Evolutionary conservation across 495 filamentous ascomycete genomes (phyloP), one percentile per base, ranked within the genome.

Genomic region (Letharia columbiana): DNA sequence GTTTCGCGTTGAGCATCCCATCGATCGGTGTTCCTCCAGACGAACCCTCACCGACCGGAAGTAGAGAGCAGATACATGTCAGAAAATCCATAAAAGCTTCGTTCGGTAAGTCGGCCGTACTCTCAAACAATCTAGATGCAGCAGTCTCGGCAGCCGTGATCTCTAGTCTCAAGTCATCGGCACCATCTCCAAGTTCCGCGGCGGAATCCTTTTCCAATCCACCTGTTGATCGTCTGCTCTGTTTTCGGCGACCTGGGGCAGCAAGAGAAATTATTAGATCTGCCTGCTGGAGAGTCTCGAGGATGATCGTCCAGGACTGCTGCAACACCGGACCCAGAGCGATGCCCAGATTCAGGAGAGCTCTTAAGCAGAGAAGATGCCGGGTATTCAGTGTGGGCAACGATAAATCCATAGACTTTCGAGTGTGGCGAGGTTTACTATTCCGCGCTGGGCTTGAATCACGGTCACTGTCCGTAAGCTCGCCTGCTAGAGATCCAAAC

Each of bases 321-420:
- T 78, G 75, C 23, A 98, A 78, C 6, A 90, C 93, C 9, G 94
- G 91, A 0, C 94, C 94, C 10, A 98, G 78, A 49, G 94, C 95
- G 72, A 98, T 98, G 4, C 95, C 94, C 17, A 98, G 77, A 69
- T 98, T 97, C 5, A 98, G 79, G 18, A 98, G 80, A 61, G 94
- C 94, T 70, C 94, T 81, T 39, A 98, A 78, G 70, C 93, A 97
- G 12, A 97, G 77, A 1, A 98, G 80, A 72, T 98, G 97, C 15
- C 94, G 84, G 17, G 91, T 92, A 71, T 88, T 95, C 42, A 98
- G 80, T 17, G 84, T 84, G 17, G 85, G 70, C 9, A 56, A 57
- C 17, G 69, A 33, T 28, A 65, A 33, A 17, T 70, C 70, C 2
- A 60, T 35, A 15, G 65, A 62, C 57, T 86, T 84, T 42, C 84